phyloP scores from a whole-genome alignment of 371 early-diverging fungal genomes.

The Apophysomyces sp. region DNA sequence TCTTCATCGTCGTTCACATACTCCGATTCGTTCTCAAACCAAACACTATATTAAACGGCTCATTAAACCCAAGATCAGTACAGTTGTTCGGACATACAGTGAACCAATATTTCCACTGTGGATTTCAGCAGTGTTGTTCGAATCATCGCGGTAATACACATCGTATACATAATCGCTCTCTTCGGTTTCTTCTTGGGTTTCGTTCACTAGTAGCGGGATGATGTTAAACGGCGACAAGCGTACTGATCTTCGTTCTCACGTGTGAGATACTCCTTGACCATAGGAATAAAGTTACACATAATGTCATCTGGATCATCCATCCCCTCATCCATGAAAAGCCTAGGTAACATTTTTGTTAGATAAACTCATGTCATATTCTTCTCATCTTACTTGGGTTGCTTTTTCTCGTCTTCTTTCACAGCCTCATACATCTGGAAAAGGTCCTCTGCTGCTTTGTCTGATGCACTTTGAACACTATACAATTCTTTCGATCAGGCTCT shows the following conservation, averaged over 20 bases:
- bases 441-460: conserved; percentile 38
- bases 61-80: neutral
- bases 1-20: conserved; percentile 57
- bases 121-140: conserved; percentile 23
- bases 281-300: conserved; percentile 71
- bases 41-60: conserved; percentile 29
- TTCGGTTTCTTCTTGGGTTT: conserved; percentile 33
- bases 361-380: neutral
- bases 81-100: conserved; percentile 29
- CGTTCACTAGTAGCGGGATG: conserved; percentile 25
- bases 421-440: conserved; percentile 70
- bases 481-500: neutral
- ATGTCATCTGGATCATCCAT: conserved; percentile 54
- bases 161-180: conserved; percentile 62
- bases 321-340: conserved; percentile 38
- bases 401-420: conserved; percentile 55
- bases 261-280: conserved; percentile 72
- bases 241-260: conserved; percentile 27
- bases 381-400: conserved; percentile 14
- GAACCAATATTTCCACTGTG: conserved; percentile 42
- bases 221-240: neutral
- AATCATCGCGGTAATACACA: conserved; percentile 56
- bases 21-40: conserved; percentile 53
- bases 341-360: neutral
- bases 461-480: conserved; percentile 36